These are phyloP conservation scores for Tremella fuciformis DNA, from an alignment of 768 basidiomycete genomes.

Conservation along the genomic window DNA sequence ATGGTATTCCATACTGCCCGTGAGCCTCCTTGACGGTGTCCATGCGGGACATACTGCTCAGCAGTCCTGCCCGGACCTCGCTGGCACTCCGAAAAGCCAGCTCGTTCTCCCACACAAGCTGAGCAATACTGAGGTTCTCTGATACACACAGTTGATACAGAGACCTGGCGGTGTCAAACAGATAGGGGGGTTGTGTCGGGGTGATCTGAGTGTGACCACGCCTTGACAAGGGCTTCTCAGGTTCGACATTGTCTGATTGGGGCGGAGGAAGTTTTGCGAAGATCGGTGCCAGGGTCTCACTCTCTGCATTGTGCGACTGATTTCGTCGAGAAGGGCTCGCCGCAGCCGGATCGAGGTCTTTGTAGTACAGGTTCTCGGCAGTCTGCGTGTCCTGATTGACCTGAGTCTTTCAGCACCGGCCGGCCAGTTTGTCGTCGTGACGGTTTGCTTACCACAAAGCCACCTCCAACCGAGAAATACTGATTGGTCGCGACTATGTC, in stretches of 20 bases:
- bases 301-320: slow-evolving; percentile 33
- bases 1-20: slow-evolving; percentile 69
- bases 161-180: slow-evolving; percentile 45
- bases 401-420: not conserved
- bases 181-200: slow-evolving; percentile 64
- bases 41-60: slow-evolving; percentile 16
- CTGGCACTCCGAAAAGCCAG: slow-evolving; percentile 27
- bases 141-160: slow-evolving; percentile 38
- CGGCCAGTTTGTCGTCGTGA: not conserved
- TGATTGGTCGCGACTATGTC: slow-evolving; percentile 88
- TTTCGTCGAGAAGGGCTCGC: slow-evolving; percentile 71
- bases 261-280: too few relatives aligned
- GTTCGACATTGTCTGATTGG: too few relatives aligned
- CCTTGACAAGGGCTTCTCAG: not conserved
- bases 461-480: slow-evolving; percentile 78
- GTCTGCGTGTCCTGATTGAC: slow-evolving; percentile 87
- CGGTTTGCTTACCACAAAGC: slow-evolving; percentile 23
- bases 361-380: slow-evolving; percentile 93
- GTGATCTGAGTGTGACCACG: not conserved
- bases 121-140: slow-evolving; percentile 39
- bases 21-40: slow-evolving; percentile 6
- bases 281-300: too few relatives aligned
- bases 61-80: slow-evolving; percentile 23
- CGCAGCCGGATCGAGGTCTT: slow-evolving; percentile 74
- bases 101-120: slow-evolving; percentile 42